phyloP scores from a whole-genome alignment of 164 flowering plant genomes.

The Nymphaea thermarum region DNA sequence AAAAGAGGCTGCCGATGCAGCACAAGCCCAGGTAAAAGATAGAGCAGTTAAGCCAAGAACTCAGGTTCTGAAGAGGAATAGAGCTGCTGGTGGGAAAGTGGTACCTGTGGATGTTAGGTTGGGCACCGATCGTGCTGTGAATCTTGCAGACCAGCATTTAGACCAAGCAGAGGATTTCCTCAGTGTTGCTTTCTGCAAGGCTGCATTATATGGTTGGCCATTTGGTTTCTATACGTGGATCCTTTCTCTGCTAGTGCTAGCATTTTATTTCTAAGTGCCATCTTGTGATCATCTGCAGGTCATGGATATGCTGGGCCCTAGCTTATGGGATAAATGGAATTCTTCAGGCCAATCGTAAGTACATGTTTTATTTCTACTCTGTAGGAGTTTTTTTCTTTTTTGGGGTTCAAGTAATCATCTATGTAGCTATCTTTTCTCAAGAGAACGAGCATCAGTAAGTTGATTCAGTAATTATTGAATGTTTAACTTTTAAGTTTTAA shows the following conservation, averaged over 20 bases:
- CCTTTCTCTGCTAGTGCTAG: background rate
- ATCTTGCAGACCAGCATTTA: slow-evolving; percentile 7
- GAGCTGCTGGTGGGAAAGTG: slow-evolving; percentile 6
- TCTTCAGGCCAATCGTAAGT: slow-evolving; percentile 80
- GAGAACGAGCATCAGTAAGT: too few relatives aligned
- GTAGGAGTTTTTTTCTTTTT: too few relatives aligned
- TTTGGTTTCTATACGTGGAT: background rate
- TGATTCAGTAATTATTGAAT: too few relatives aligned
- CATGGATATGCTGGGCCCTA: slow-evolving; percentile 94
- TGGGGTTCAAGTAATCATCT: too few relatives aligned
- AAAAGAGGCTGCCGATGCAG: slow-evolving; percentile 20
- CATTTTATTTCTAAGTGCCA: background rate
- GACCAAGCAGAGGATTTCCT: slow-evolving; percentile 2
- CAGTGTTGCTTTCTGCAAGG: background rate
- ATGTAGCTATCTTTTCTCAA: too few relatives aligned
- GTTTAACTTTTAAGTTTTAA: too few relatives aligned
- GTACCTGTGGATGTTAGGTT: slow-evolving; percentile 7
- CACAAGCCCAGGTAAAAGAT: background rate
- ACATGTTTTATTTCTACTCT: too few relatives aligned
- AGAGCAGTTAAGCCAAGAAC: slow-evolving; percentile 14
- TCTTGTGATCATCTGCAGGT: slow-evolving; percentile 33
- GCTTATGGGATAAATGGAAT: slow-evolving; percentile 95
- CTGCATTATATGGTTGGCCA: background rate
- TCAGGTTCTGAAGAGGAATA: slow-evolving; percentile 15
- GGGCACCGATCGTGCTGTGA: slow-evolving; percentile 3